phyloP scores from a whole-genome alignment of 75 land plant genomes.

The Picea glauca region DNA sequence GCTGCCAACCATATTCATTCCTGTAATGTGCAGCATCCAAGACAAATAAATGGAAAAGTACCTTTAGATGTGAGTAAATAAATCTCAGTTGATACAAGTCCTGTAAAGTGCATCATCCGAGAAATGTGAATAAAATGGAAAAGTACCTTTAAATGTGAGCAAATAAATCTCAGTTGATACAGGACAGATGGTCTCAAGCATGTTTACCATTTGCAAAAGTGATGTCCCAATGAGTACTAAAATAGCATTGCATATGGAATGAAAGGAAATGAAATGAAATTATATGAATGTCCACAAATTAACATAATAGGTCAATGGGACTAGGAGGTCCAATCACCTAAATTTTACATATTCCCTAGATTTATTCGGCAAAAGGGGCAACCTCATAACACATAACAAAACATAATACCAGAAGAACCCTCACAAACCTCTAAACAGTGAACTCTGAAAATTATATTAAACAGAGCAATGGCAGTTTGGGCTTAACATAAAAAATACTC shows the following conservation, averaged over 20 bases:
- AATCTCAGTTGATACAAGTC: not conserved
- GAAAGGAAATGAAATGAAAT: not conserved
- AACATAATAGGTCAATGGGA: too few species aligned
- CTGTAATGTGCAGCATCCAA: slow-evolving; percentile 15
- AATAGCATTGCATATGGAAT: not conserved
- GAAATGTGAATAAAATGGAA: too few species aligned
- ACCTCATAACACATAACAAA: not conserved
- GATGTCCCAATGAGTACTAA: not conserved
- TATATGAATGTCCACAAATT: too few species aligned
- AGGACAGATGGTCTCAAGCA: not conserved
- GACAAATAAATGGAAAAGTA: not conserved
- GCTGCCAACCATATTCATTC: slow-evolving; percentile 39
- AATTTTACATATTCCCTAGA: not conserved
- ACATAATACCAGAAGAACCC: not conserved
- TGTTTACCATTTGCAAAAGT: not conserved
- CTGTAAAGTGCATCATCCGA: too few species aligned
- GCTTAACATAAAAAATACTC: not conserved
- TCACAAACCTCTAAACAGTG: not conserved
- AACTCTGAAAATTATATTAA: not conserved
- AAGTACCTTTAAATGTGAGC: not conserved
- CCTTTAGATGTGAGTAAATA: not conserved
- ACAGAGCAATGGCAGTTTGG: not conserved
- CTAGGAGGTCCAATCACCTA: not conserved
- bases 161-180: not conserved
- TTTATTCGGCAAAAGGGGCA: not conserved